phyloP scores from a whole-genome alignment of 495 filamentous ascomycete genomes.

The Beverwykella pulmonaria region DNA sequence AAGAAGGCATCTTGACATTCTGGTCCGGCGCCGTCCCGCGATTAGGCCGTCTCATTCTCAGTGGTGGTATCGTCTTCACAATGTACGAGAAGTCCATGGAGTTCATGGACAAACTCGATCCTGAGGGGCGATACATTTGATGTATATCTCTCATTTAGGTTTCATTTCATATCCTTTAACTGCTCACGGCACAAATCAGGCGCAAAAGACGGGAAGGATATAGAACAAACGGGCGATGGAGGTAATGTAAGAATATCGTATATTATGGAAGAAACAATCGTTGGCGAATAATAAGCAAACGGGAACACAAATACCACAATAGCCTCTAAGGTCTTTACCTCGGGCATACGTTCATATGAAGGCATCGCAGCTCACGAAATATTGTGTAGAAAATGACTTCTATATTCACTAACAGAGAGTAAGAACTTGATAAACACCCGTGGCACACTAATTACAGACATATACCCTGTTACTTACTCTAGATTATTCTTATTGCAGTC shows the following conservation, averaged over 20 bases:
- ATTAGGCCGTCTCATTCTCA: conserved; percentile 77
- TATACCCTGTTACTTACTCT: too few species aligned
- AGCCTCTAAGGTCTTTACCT: too few species aligned
- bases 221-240: too few species aligned
- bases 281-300: too few species aligned
- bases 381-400: too few species aligned
- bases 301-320: too few species aligned
- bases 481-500: neutral
- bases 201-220: too few species aligned
- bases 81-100: conserved; percentile 99
- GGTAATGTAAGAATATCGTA: neutral
- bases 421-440: too few species aligned
- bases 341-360: too few species aligned
- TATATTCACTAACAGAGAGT: too few species aligned
- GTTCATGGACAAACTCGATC: conserved; percentile 76
- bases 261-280: neutral
- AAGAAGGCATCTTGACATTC: conserved; percentile 87
- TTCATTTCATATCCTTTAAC: neutral
- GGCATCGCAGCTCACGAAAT: too few species aligned
- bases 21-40: conserved; percentile 93
- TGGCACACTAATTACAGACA: too few species aligned
- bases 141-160: neutral
- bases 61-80: conserved; percentile 96
- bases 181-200: neutral
- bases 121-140: conserved; percentile 81